Conservation (phyloP, 768 basidiomycete species). For the Atractiella rhizophila region DNA sequence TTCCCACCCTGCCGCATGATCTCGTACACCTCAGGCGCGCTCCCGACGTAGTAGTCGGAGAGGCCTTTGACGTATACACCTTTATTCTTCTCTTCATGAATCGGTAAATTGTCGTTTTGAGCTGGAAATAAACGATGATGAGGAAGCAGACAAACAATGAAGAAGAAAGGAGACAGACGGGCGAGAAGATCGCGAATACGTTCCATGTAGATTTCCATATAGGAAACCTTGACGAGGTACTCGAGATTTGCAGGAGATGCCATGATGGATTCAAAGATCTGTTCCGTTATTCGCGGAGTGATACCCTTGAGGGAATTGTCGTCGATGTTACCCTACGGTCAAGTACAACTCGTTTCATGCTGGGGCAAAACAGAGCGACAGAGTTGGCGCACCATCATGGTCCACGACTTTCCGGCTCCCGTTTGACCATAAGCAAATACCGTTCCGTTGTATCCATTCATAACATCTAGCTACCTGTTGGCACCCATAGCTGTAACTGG, state of each 20-base stretch:
- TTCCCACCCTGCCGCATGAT: conserved; percentile 93
- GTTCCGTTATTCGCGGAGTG: conserved; percentile 92
- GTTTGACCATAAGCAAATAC: conserved; percentile 61
- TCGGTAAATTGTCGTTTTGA: conserved; percentile 91
- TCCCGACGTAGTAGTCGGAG: conserved; percentile 93
- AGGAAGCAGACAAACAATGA: neutral
- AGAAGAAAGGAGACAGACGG: conserved; percentile 34
- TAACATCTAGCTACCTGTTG: conserved; percentile 42
- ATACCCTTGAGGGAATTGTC: conserved; percentile 78
- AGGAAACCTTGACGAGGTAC: conserved; percentile 96
- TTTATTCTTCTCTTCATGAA: conserved; percentile 91
- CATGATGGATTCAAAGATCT: conserved; percentile 93
- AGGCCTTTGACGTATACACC: conserved; percentile 96
- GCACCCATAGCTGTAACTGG: neutral
- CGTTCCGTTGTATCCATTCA: conserved; percentile 95
- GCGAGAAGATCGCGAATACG: conserved; percentile 80
- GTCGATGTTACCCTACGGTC: conserved; percentile 88
- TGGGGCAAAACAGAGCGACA: neutral
- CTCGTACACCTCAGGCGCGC: conserved; percentile 83
- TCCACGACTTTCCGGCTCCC: conserved; percentile 74
- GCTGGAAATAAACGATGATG: conserved; percentile 26
- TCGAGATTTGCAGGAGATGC: conserved; percentile 84
- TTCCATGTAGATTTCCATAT: conserved; percentile 99
- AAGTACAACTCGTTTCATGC: neutral
- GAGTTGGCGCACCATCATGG: conserved; percentile 65